phyloP scores from a whole-genome alignment of 2,329 filamentous ascomycete species.

The Pseudocercospora fuligena region DNA sequence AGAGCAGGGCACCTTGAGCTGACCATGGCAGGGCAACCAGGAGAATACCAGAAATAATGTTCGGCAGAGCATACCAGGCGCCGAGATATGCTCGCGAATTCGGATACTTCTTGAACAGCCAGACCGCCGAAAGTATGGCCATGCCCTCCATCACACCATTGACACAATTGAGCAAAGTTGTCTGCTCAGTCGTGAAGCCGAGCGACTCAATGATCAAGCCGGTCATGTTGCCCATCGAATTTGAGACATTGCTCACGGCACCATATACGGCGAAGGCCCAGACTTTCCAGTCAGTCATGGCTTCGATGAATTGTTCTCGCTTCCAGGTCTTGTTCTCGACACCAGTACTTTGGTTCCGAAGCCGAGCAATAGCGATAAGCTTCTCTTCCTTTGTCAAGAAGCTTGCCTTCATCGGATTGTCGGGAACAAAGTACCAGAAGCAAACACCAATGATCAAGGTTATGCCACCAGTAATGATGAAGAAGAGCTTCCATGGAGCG shows the following conservation, averaged over 20 bases:
- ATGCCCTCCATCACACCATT: constrained; percentile 19
- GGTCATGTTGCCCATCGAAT: constrained; percentile 23
- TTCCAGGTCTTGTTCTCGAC: constrained; percentile 58
- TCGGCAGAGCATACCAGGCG: constrained; percentile 17
- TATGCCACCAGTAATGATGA: constrained; percentile 56
- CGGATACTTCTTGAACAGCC: constrained; percentile 19
- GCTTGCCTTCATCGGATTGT: constrained; percentile 22
- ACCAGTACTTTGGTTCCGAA: constrained; percentile 53
- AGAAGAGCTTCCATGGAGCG: constrained; percentile 56
- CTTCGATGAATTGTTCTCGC: constrained; percentile 50
- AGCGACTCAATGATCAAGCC: constrained; percentile 22
- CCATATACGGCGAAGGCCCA: constrained; percentile 34
- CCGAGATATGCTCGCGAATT: constrained; percentile 23
- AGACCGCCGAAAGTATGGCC: constrained; percentile 18
- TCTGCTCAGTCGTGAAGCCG: constrained; percentile 23
- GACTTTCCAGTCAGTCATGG: constrained; percentile 50
- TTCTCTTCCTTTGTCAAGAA: constrained; percentile 41
- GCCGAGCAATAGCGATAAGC: constrained; percentile 44
- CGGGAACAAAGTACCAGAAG: constrained; percentile 50
- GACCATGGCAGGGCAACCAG: constrained; percentile 18
- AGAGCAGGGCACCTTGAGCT: constrained; percentile 17
- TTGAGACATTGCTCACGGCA: constrained; percentile 21
- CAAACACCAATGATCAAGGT: constrained; percentile 42
- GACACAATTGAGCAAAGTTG: constrained; percentile 19
- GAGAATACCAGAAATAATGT: constrained; percentile 20